Conservation (phyloP, 1,284 basidiomycete genomes). For the Cutaneotrichosporon sp. region DNA sequence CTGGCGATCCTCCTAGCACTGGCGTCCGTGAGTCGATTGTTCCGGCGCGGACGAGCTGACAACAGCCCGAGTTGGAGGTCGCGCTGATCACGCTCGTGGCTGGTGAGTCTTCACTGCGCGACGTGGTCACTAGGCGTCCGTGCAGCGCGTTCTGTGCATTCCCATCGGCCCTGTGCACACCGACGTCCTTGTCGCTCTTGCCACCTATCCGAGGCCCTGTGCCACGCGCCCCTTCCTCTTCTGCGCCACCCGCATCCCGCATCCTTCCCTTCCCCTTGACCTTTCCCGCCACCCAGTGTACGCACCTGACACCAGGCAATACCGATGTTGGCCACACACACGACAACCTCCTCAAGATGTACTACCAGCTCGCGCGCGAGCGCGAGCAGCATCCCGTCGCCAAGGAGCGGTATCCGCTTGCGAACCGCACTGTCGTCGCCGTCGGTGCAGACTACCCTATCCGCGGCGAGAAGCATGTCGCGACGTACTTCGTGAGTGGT, state of each 20-base stretch:
- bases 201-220: no score
- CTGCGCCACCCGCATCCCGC: no score
- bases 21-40: constrained; percentile 32
- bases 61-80: constrained; percentile 63
- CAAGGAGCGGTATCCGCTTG: constrained; percentile 64
- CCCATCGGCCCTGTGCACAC: not conserved
- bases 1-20: constrained; percentile 62
- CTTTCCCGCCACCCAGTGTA: not conserved
- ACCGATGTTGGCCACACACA: constrained; percentile 59
- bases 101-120: constrained; percentile 57
- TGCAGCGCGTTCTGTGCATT: not conserved
- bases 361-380: constrained; percentile 68
- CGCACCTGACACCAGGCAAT: constrained; percentile 59
- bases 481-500: constrained; percentile 69
- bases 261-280: constrained; percentile 2
- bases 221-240: no score
- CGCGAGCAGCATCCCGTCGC: constrained; percentile 63
- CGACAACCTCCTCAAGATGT: constrained; percentile 74
- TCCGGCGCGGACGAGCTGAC: constrained; percentile 43
- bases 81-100: constrained; percentile 70
- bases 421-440: constrained; percentile 63
- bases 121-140: no score
- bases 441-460: constrained; percentile 71
- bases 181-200: not conserved
- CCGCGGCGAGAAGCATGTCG: constrained; percentile 71